Evolutionary conservation across 495 filamentous ascomycete genomes (phyloP).

Genomic region (Neurospora sp.): DNA sequence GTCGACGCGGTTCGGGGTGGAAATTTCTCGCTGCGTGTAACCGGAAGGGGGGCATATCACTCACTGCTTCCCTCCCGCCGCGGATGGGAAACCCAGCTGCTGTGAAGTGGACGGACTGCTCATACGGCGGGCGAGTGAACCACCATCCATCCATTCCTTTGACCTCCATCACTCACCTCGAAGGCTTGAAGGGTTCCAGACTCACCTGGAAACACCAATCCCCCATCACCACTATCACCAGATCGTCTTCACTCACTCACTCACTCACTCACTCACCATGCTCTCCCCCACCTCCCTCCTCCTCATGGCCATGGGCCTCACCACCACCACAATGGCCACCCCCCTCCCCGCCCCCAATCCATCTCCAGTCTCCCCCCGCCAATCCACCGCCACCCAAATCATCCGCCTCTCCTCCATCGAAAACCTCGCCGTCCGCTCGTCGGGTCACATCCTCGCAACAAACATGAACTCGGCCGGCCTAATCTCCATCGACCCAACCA

Average conservation of each 20-base stretch:
- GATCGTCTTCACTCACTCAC: background rate
- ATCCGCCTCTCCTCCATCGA: conserved; percentile 29
- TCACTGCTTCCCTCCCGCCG: background rate
- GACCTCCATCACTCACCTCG: background rate
- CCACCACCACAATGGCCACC: background rate
- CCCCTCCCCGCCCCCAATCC: background rate
- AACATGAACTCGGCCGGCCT: conserved; percentile 27
- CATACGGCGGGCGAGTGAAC: background rate
- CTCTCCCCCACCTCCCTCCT: background rate
- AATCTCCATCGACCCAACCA: conserved; percentile 20
- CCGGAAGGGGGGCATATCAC: background rate
- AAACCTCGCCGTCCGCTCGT: conserved; percentile 37
- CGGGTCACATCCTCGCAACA: conserved; percentile 35
- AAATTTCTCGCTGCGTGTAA: background rate
- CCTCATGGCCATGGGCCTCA: background rate
- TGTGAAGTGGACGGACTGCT: background rate
- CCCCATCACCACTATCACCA: background rate
- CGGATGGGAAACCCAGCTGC: background rate
- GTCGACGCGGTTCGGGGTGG: background rate
- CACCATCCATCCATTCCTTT: background rate
- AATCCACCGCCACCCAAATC: conserved; percentile 20
- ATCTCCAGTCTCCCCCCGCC: conserved; percentile 5
- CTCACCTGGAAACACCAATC: background rate
- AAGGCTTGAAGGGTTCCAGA: background rate
- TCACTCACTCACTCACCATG: background rate